Conservation (phyloP, 1,139 yeast genomes). For the Hyphopichia buzzinii region DNA sequence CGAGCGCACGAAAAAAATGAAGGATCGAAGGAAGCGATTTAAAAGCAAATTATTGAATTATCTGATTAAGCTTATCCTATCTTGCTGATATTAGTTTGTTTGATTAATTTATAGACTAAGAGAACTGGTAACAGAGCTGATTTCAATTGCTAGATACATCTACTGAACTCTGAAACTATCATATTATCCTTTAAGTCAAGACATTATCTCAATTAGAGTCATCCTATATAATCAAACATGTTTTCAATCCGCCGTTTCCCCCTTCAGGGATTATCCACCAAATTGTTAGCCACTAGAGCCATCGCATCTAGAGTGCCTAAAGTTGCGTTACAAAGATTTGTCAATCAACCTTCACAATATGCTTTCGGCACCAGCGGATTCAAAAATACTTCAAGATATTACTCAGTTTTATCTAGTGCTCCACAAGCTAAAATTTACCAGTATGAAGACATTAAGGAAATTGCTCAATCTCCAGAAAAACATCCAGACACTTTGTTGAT, state of each 20-base stretch:
- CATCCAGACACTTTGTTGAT: constrained; percentile 53
- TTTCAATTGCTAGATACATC: no score
- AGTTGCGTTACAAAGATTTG: background rate
- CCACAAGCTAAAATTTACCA: constrained; percentile 52
- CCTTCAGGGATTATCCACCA: background rate
- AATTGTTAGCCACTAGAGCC: background rate
- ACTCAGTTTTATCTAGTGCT: constrained; percentile 29
- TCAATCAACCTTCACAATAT: background rate
- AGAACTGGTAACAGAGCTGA: no score
- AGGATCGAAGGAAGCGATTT: constrained; percentile 7
- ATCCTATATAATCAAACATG: background rate
- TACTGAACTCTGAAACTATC: no score
- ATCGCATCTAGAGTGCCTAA: background rate
- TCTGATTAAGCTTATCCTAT: no score
- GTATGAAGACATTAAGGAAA: constrained; percentile 54
- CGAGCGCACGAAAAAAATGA: background rate
- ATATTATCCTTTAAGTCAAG: no score
- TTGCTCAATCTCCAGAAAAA: constrained; percentile 38
- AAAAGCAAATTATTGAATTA: background rate
- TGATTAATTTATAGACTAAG: no score
- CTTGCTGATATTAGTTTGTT: no score
- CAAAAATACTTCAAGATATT: constrained; percentile 14
- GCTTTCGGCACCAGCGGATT: constrained; percentile 1
- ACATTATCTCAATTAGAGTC: no score
- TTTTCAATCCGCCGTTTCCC: background rate